Base-by-base conservation (phyloP, 2,329 filamentous ascomycete species). In the Orbilia oligospora region DNA sequence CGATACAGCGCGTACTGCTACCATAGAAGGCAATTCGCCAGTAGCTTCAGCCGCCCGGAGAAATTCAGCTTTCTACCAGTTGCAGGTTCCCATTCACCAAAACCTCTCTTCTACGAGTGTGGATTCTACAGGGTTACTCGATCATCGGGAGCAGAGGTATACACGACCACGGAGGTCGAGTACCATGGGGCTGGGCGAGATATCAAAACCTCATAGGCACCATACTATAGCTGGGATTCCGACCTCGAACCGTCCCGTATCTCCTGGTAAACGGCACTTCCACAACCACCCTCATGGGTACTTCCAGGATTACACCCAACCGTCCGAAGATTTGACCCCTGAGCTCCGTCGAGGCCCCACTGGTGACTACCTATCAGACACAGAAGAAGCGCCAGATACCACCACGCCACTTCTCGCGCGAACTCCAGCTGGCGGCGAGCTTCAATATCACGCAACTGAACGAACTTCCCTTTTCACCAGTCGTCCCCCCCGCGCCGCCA, bases 51-150 rank as follows among this genome's bases (percentile, higher is more conserved):
- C 55, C 30, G 61, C 36, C 20, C 76, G 76, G 41, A 46, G 76
- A 46, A 65, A 58, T 10, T 68, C 68, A 18, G 41, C 68, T 2
- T 79, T 79, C 51, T 79, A 79, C 61, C 69, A 69, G 18, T 38
- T 79, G 6, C 63, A 79, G n/a, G 64, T 79, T n/a, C 73, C 73
- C n/a, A 51, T 53, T 16, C 76, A 79, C 36, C 63, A 49, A n/a
- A 93, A 92, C 83, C 83, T 91, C 80, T 98, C 95, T 85, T 91
- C 88, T 82, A 94, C 92, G 0, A 98, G 95, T 84, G 86, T 98
- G 80, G 95, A 97, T 81, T 97, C 94, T 84, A 91, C 97, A 83
- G 91, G 90, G 6, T 86, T 98, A 81, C 86, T 98, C 18, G 95
- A 98, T 84, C 95, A 98, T 65, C 84, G 85, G 73, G 84, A 85